phyloP scores from a whole-genome alignment of 164 flowering plant species.

The Malania oleifera region DNA sequence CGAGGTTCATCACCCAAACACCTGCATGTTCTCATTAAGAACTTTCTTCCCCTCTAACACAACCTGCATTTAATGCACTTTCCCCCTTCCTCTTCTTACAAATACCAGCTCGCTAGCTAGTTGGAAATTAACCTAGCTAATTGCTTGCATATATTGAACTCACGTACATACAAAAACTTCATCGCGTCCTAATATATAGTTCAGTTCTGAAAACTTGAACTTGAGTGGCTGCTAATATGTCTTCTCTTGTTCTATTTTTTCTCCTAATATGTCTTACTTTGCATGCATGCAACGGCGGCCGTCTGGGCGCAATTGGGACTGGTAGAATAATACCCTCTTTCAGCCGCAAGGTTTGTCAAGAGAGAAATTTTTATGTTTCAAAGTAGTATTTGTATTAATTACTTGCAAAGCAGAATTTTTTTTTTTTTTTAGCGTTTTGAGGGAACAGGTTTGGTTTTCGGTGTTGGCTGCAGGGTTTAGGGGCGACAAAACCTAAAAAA shows the following conservation, averaged over 20 bases:
- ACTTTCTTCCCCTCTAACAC: conserved; percentile 20
- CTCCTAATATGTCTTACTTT: conserved; percentile 20
- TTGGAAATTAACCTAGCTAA: no score
- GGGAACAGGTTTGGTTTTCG: background rate
- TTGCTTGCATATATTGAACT: background rate
- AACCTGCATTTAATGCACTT: conserved; percentile 52
- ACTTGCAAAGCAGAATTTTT: background rate
- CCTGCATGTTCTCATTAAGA: conserved; percentile 49
- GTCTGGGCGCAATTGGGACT: conserved; percentile 1
- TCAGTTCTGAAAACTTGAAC: no score
- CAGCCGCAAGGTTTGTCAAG: conserved; percentile 12
- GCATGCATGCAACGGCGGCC: conserved; percentile 40
- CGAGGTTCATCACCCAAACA: conserved; percentile 39
- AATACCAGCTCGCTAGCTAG: no score
- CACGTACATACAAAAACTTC: background rate
- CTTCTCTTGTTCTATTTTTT: conserved; percentile 10
- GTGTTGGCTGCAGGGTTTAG: conserved; percentile 17
- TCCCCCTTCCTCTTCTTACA: conserved; percentile 21
- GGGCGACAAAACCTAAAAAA: conserved; percentile 1
- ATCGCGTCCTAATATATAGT: no score
- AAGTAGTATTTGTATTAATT: background rate
- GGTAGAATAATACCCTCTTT: background rate
- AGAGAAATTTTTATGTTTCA: background rate
- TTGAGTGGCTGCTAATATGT: conserved; percentile 19
- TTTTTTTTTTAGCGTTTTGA: no score